Evolutionary conservation across 1,284 basidiomycete genomes (phyloP).

Genomic region (Wallemia mellicola): DNA sequence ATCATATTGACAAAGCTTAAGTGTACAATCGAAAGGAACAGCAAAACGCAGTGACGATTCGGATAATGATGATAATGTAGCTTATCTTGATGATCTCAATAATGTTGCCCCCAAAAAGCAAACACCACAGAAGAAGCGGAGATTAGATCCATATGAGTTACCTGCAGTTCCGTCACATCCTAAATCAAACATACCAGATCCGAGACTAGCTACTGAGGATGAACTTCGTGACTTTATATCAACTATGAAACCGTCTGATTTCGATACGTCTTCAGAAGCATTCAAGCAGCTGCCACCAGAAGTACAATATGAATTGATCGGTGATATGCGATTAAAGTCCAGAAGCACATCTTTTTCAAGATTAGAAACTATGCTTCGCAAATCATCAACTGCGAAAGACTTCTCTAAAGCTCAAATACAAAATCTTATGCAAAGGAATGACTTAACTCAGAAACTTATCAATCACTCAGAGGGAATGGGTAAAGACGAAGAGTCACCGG

Average conservation of each 20-base stretch:
- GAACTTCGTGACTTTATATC: conserved; percentile 71
- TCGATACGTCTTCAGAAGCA: conserved; percentile 58
- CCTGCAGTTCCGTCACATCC: conserved; percentile 9
- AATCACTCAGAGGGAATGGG: conserved; percentile 78
- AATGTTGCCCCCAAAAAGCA: background rate
- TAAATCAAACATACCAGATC: conserved; percentile 30
- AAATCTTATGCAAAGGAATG: conserved; percentile 62
- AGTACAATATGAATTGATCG: conserved; percentile 93
- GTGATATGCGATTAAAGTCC: conserved; percentile 72
- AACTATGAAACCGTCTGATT: conserved; percentile 68
- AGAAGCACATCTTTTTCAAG: conserved; percentile 77
- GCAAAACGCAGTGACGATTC: conserved; percentile 3
- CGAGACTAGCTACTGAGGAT: conserved; percentile 71
- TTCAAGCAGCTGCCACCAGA: conserved; percentile 82
- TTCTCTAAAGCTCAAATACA: conserved; percentile 86
- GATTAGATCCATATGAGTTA: conserved; percentile 12
- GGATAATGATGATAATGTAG: conserved; percentile 1
- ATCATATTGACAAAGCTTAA: too few species aligned
- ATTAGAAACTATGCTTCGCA: conserved; percentile 62
- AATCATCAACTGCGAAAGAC: conserved; percentile 56
- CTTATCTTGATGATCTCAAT: conserved; percentile 1
- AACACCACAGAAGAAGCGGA: conserved; percentile 17
- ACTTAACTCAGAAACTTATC: conserved; percentile 78
- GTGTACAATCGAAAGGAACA: conserved; percentile 8
- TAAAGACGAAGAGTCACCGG: conserved; percentile 48